These are phyloP conservation scores for Sarocladium strictum DNA, from an alignment of 2,329 filamentous ascomycete genomes.

Conservation along the genomic window DNA sequence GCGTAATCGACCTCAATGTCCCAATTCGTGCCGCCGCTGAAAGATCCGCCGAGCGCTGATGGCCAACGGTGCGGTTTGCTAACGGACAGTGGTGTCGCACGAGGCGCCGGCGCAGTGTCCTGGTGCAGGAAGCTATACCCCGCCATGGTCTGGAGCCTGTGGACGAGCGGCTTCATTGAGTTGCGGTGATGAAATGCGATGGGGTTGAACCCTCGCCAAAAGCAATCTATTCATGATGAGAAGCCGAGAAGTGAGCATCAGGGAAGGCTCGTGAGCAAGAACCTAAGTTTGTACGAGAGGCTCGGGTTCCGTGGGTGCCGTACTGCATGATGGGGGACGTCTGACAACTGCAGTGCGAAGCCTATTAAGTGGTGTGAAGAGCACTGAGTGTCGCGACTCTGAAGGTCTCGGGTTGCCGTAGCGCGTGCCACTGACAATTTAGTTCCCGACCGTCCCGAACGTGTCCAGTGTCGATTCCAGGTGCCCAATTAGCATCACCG, in stretches of 20 bases:
- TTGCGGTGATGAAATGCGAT: not conserved
- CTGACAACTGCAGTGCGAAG: not conserved
- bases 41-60: not conserved
- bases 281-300: no score
- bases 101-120: not conserved
- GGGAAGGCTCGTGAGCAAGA: not conserved
- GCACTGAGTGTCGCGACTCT: no score
- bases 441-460: not conserved
- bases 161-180: not conserved
- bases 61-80: not conserved
- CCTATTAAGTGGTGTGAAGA: no score
- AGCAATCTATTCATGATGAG: not conserved
- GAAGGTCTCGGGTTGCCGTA: no score
- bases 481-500: no score
- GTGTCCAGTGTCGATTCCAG: no score
- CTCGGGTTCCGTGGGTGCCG: no score
- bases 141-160: not conserved
- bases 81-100: not conserved
- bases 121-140: not conserved
- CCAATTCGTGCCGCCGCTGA: not conserved
- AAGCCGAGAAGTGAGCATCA: not conserved
- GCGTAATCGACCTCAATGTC: not conserved
- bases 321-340: no score
- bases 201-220: not conserved
- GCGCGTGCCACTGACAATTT: no score